Evolutionary conservation across 139 green algal genomes (phyloP).

Genomic region (Tetradesmus lagerheimii): DNA sequence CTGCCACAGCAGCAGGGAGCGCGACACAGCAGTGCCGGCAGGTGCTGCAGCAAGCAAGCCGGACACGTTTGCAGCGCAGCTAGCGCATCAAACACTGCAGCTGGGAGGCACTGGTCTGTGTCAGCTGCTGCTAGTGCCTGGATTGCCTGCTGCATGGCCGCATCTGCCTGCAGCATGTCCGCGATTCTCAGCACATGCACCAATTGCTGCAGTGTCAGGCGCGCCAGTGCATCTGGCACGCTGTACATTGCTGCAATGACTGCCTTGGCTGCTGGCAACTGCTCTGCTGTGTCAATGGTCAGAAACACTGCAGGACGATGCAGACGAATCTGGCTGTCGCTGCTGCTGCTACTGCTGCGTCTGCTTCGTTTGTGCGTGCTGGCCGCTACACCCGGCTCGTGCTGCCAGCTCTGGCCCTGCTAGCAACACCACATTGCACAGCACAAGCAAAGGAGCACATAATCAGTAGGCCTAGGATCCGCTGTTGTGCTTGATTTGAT

Average conservation of each 20-base stretch:
- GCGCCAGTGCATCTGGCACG: not conserved
- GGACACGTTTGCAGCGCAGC: not conserved
- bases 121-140: not conserved
- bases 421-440: no score
- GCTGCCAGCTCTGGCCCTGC: no score
- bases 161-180: not conserved
- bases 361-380: no score
- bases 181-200: not conserved
- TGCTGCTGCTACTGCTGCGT: no score
- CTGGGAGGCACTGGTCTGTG: not conserved
- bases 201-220: not conserved
- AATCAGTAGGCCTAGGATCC: no score
- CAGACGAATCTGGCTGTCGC: no score
- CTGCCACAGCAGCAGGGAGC: not conserved
- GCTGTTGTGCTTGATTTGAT: no score
- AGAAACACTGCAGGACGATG: not conserved
- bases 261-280: not conserved
- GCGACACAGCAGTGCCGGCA: not conserved
- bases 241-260: not conserved
- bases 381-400: no score
- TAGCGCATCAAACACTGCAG: not conserved
- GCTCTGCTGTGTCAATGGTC: not conserved
- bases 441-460: no score
- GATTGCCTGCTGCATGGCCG: not conserved
- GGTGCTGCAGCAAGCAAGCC: not conserved